Conservation (phyloP, 179 eudicot species). For the Heliamphora pulchella region DNA sequence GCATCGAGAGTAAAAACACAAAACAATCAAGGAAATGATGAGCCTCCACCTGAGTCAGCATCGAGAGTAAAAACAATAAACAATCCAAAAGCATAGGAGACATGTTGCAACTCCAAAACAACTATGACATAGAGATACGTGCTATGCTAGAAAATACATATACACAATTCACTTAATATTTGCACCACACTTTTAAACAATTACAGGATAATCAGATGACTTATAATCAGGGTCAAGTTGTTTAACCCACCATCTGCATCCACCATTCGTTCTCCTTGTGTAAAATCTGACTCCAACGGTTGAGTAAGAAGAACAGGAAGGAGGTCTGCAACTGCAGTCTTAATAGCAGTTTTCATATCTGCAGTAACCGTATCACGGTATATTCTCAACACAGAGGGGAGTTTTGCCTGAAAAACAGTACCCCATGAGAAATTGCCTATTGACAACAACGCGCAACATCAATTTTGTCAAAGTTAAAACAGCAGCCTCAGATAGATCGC, state of each 20-base stretch:
- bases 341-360: constrained; percentile 92
- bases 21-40: no score
- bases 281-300: constrained; percentile 50
- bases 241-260: constrained; percentile 73
- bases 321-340: constrained; percentile 70
- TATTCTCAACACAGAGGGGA: constrained; percentile 83
- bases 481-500: constrained; percentile 4
- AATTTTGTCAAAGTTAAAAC: neutral
- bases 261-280: constrained; percentile 60
- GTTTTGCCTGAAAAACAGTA: constrained; percentile 63
- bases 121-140: neutral
- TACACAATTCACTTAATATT: neutral
- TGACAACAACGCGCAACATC: neutral
- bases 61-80: constrained; percentile 16
- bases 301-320: constrained; percentile 73
- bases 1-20: no score
- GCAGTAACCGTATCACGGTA: constrained; percentile 90
- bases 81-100: neutral
- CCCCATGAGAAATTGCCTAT: constrained; percentile 16
- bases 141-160: neutral
- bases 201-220: neutral
- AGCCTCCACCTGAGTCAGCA: no score
- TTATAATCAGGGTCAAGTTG: neutral
- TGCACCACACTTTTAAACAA: neutral
- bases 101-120: neutral